Base-by-base conservation (phyloP, 306 rosid species). In the Betula pendula region DNA sequence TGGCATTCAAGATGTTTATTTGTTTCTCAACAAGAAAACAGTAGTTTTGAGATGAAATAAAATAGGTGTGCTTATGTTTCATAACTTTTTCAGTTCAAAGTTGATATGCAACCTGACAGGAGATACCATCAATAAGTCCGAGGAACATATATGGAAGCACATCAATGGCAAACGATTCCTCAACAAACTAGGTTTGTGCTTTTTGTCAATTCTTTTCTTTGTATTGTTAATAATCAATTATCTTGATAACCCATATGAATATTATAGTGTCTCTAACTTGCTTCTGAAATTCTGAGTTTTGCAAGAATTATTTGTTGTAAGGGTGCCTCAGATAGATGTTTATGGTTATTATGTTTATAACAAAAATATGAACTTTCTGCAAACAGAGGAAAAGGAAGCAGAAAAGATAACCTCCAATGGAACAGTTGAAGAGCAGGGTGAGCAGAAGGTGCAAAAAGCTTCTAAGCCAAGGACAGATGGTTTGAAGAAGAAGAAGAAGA, bases 111-210 rank as follows among this genome's bases (percentile, higher is more conserved):
- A 90, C 78, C 77, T 95, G 20, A 95, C 98, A 6, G 97, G 95
- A 31, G 90, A 89, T 62, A 89, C 89, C 0, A 83, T 95, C 67
- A 95, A 95, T 81, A 95, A 95, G 90, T 78, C 97, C 6, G 98
- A 95, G 82, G 97, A 95, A 69, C 98, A 95, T 80, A 89, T 95
- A 77, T 95, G 98, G 98, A 95, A 95, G 90, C 97, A 95, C 85
- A 87, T 95, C 74, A 92, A 74, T 62, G 98, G 98, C 19, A 95
- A 84, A 80, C 88, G 96, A 11, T 95, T 95, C 82, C 97, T 95
- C 81, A 95, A 89, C 78, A 92, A 90, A 79, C 85, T 95, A 80
- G 98, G 98, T 95, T 67, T 47, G 91, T 87, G 25, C 58, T 78
- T 60, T 27, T n/a, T 2, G 22, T 70, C 22, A 22, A 33, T 56